Base-by-base conservation (phyloP, 768 basidiomycete species). In the Podaxis sp. region DNA sequence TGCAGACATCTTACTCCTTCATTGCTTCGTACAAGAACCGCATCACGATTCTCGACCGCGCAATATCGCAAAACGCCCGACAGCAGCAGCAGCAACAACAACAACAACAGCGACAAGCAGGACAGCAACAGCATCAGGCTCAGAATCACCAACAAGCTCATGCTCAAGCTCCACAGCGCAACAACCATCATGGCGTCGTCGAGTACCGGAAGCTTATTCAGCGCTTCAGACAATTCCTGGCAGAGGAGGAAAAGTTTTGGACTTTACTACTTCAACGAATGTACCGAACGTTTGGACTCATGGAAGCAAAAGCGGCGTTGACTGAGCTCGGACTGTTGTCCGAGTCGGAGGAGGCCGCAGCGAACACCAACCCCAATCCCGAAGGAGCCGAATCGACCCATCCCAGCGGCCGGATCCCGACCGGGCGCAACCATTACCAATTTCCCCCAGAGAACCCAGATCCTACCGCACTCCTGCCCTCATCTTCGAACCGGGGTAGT, bases 181-280 rank as follows among this genome's bases (percentile, higher is more conserved):
- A 19, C 28, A 63, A 62, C 15, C 49, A 51, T 28, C 52, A 84
- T 64, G 87, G 88, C 17, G 82, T 83, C 7, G 92, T 95, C 51
- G 95, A 96, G 71, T 79, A 93, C 65, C 87, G 94, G 68, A 96
- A 93, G 72, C 83, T 95, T 33, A 75, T 95, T 15, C 90, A 93
- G 52, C 86, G 93, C 46, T 99, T 99, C 78, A 83, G 91, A 39
- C 89, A 94, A 68, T 97, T 95, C 72, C 84, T 99, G 13, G 83
- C 87, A 0, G 87, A 90, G 36, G 96, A 99, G 73, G 93, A 96
- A 72, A 89, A 87, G 68, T 97, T 96, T 74, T 99, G 95, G 90
- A 85, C 83, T 30, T 85, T 88, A 63, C 82, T 99, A 19, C 80
- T 95, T 51, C 77, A 87, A 53, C 85, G 95, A 39, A 79, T 95